Evolutionary conservation across 1,284 basidiomycete species (phyloP), one percentile per base, ranked within the genome.

Genomic region (Boletus sp.): DNA sequence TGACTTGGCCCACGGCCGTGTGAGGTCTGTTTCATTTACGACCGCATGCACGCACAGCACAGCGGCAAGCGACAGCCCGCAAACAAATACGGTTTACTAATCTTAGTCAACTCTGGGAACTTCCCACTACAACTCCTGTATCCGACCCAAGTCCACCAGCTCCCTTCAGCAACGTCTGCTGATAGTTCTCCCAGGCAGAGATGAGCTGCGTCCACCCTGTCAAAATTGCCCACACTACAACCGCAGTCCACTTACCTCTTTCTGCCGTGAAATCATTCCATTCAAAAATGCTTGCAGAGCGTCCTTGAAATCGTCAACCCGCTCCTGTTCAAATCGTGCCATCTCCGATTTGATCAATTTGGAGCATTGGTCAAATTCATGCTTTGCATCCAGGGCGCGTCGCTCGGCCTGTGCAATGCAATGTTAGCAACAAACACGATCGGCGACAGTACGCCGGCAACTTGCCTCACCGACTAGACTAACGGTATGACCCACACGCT

Each of bases 241-340:
- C 7, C 26, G 33, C 12, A 25, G 27, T 44, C n/a, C 17, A 64
- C 78, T 39, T 35, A 89, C 85, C 75, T 92, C 82, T 65, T 85
- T 87, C 70, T 95, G 92, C 41, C 86, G 72, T 22, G 74, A 65
- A 41, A 93, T 85, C 84, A 94, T 88, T 9, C 88, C 88, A 42
- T 88, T 84, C 50, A 94, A 68, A 68, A 91, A 93, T 2, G 74
- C 74, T 58, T 88, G 86, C 49, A 95, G 66, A 2, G 83, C 76
- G 27, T 76, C 72, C 64, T 91, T 92, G 66, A 95, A 91, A 61
- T 95, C 92, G 39, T 91, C 84, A 25, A 98, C 81, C 37, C 94
- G 81, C 68, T 97, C 94, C 60, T 84, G 79, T 69, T 99, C 95
- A 63, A 99, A 97, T 27, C 94, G 75, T n/a, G 82, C 84, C 60